Evolutionary conservation across 2,329 filamentous ascomycete species (phyloP).

Genomic region (Microsporum ferrugineum): DNA sequence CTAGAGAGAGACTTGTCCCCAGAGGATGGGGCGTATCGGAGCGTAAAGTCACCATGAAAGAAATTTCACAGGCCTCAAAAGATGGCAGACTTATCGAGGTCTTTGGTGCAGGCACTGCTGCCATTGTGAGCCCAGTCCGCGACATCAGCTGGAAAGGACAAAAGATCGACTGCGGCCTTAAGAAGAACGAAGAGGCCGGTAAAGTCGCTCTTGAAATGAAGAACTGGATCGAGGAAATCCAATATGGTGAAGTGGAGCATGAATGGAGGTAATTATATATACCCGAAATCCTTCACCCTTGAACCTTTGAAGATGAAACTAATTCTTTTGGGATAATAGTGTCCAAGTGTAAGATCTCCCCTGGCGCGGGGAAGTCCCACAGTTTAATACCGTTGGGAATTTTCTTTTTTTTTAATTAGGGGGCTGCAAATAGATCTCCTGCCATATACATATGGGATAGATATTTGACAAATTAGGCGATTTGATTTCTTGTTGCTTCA

Average conservation of each 20-base stretch:
- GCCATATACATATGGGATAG: conserved; percentile 1
- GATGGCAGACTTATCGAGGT: conserved; percentile 86
- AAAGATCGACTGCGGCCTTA: conserved; percentile 70
- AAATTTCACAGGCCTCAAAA: conserved; percentile 65
- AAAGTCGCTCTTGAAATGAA: conserved; percentile 79
- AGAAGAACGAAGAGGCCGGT: conserved; percentile 72
- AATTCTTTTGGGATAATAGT: not conserved
- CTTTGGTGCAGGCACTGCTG: conserved; percentile 87
- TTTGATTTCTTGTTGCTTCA: conserved; percentile 1
- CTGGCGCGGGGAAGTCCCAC: not conserved
- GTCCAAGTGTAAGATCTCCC: conserved; percentile 10
- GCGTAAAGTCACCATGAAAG: conserved; percentile 83
- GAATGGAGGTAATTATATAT: conserved; percentile 62
- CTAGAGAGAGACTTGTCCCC: conserved; percentile 67
- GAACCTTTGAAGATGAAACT: not conserved
- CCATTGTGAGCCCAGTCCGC: conserved; percentile 82
- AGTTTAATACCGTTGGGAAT: not conserved
- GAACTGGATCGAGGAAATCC: conserved; percentile 89
- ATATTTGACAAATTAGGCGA: not conserved
- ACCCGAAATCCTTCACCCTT: not conserved
- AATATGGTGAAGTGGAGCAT: conserved; percentile 89
- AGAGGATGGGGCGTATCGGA: conserved; percentile 83
- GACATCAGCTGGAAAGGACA: conserved; percentile 80
- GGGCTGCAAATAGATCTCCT: not conserved
- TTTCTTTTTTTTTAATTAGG: not conserved